Conservation (phyloP, 1,284 basidiomycete genomes). For the Exsudoporus floridanus region DNA sequence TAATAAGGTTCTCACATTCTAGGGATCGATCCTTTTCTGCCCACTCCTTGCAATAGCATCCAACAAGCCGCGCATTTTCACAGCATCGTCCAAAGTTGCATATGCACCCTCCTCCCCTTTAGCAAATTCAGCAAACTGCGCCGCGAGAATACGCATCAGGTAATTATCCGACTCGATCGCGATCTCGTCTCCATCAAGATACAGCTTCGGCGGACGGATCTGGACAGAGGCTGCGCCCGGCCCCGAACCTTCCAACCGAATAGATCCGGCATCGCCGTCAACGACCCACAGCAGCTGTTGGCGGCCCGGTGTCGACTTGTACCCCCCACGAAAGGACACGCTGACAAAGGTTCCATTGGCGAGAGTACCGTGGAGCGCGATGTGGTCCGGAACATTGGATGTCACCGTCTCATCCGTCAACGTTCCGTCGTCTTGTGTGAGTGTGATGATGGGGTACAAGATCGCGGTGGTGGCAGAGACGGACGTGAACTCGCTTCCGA, state of each 20-base stretch:
- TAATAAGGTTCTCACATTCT: not conserved
- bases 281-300: constrained; percentile 16
- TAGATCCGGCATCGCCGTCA: constrained; percentile 14
- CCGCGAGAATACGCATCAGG: not conserved
- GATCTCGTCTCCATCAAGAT: constrained; percentile 14
- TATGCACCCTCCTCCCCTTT: constrained; percentile 13
- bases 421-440: constrained; percentile 17
- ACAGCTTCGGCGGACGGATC: constrained; percentile 12
- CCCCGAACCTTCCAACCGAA: constrained; percentile 9
- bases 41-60: constrained; percentile 4
- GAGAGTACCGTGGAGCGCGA: constrained; percentile 11
- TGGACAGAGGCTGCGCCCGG: constrained; percentile 4
- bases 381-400: constrained; percentile 10
- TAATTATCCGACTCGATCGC: constrained; percentile 4
- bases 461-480: constrained; percentile 12
- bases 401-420: constrained; percentile 7
- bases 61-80: constrained; percentile 9
- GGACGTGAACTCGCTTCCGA: constrained; percentile 10
- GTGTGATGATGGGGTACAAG: constrained; percentile 8
- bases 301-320: constrained; percentile 18
- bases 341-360: constrained; percentile 13
- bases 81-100: constrained; percentile 14
- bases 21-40: not conserved
- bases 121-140: constrained; percentile 15
- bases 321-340: constrained; percentile 11